These are phyloP conservation scores for Comarum palustre DNA, from an alignment of 306 rosid genomes.

Conservation along the genomic window DNA sequence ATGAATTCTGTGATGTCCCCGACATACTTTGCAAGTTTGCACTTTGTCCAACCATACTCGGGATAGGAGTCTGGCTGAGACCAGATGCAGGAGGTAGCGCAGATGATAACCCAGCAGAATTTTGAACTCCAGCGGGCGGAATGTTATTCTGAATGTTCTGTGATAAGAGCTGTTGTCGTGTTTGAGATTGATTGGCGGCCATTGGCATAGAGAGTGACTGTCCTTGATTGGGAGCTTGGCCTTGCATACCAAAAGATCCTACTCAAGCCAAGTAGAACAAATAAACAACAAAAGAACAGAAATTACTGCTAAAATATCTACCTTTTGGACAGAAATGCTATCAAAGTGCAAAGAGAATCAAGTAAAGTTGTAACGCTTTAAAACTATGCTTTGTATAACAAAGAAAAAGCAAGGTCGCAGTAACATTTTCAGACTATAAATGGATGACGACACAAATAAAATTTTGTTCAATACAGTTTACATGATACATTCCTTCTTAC, in stretches of 20 bases:
- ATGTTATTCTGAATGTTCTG: slow-evolving; percentile 62
- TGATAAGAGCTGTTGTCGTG: slow-evolving; percentile 63
- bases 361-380: neutral
- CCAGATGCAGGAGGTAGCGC: slow-evolving; percentile 52
- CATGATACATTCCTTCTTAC: neutral
- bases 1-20: slow-evolving; percentile 52
- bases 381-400: neutral
- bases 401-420: neutral
- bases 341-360: neutral
- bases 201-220: slow-evolving; percentile 53
- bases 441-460: too few relatives aligned
- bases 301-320: neutral
- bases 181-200: slow-evolving; percentile 53
- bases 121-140: slow-evolving; percentile 46
- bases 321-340: neutral
- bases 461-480: neutral
- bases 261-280: slow-evolving; percentile 12
- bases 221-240: slow-evolving; percentile 60
- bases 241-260: slow-evolving; percentile 54
- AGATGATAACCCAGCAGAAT: slow-evolving; percentile 41
- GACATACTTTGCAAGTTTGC: slow-evolving; percentile 58
- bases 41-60: slow-evolving; percentile 65
- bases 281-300: slow-evolving; percentile 7
- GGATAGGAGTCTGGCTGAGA: slow-evolving; percentile 53
- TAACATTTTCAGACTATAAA: neutral